Evolutionary conservation across 805 yeast genomes (phyloP), one percentile per base, ranked within the genome.

Genomic region (Wickerhamiella kurtzmanii): DNA sequence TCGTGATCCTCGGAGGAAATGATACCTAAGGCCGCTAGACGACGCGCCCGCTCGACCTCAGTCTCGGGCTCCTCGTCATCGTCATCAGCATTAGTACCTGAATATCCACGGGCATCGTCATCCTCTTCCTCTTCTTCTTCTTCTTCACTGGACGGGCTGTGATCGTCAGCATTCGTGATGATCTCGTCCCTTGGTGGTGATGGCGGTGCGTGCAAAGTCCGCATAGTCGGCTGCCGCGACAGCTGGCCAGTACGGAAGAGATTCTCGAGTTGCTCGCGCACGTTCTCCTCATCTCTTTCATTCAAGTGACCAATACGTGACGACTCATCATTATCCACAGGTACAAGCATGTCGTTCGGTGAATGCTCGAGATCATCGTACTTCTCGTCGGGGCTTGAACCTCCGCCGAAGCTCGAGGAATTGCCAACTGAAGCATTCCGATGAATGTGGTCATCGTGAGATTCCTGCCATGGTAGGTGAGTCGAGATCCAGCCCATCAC

Each of bases 1-100:
- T 50, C 60, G 8, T 46, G 54, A 17, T 56, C 61, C 5, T 51
- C 59, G 9, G 53, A 57, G 40, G 40, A 53, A 6, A 41, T 52
- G 35, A 65, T 44, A 40, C 62, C 69, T 50, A 57, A 50, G 35
- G 60, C 70, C 4, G 70, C 66, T 37, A 82, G 61, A 49, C 88
- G 70, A 55, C 88, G 72, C 37, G 68, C 67, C 48, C 75, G 71
- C 60, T 82, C 88, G 20, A 77, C 75, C n/a, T 70, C 80, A 0
- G 86, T 79, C 59, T 81, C 88, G 2, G 62, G 64, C 9, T 56
- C 68, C 13, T 57, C 63, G 6, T 56, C 63, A 2, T 59, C 63
- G 6, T 59, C 64, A 17, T 51, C n/a, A n/a, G n/a, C n/a, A n/a
- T n/a, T n/a, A n/a, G n/a, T 55, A 19, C 52, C 55, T 55, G 22